A percentile compares a stretch with the other conserved stretches of the same genome.
These are phyloP conservation scores for Xylaria nigripes DNA, from an alignment of 495 filamentous ascomycete species.

Conservation along the genomic window DNA sequence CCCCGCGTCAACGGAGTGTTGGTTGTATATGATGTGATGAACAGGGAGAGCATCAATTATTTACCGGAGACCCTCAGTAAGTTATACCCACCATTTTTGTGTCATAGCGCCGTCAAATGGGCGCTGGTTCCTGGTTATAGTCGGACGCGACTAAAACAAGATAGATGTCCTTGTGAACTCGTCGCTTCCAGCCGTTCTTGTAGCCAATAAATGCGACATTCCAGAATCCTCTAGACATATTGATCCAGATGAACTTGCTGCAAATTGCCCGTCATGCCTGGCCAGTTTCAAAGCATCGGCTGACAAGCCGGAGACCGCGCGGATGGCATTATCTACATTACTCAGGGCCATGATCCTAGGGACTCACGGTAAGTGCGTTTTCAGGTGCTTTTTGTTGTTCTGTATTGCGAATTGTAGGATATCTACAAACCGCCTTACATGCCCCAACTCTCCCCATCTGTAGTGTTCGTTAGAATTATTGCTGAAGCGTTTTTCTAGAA, in stretches of 20 bases:
- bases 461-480: background rate
- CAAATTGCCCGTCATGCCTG: constrained; percentile 51
- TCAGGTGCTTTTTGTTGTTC: background rate
- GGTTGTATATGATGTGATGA: constrained; percentile 78
- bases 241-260: constrained; percentile 51
- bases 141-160: constrained; percentile 12
- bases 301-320: constrained; percentile 62
- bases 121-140: background rate
- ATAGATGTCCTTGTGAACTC: constrained; percentile 62
- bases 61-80: constrained; percentile 65
- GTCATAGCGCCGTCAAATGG: background rate
- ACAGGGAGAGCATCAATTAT: constrained; percentile 57
- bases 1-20: constrained; percentile 76
- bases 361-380: constrained; percentile 52
- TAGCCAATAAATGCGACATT: constrained; percentile 78
- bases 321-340: constrained; percentile 70
- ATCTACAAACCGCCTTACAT: background rate
- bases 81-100: constrained; percentile 25
- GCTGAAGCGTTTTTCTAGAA: constrained; percentile 13
- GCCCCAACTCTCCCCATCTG: background rate
- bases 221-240: constrained; percentile 51
- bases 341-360: constrained; percentile 57
- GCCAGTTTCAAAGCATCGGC: constrained; percentile 66
- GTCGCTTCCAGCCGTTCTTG: constrained; percentile 63
- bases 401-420: background rate